Percentiles rank a stretch among this genome's conserved stretches.
Evolutionary conservation across 2,329 filamentous ascomycete genomes (phyloP).

Genomic region (Verticillium dahliae): DNA sequence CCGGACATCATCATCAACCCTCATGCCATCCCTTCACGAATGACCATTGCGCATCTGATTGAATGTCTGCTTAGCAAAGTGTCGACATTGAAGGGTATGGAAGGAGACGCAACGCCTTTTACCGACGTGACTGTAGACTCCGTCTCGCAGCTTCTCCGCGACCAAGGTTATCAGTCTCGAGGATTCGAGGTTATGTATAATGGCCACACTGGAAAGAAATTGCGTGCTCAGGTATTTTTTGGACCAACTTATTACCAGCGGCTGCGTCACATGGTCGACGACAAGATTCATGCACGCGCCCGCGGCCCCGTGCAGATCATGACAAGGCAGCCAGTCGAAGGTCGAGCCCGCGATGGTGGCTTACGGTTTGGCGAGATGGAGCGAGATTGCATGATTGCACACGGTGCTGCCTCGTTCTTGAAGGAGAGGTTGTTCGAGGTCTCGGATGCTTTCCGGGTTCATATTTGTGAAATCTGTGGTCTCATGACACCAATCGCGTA

Average conservation of each 20-base stretch:
- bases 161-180: conserved; percentile 91
- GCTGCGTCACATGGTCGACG: conserved; percentile 98
- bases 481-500: conserved; percentile 99
- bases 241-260: conserved; percentile 99
- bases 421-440: conserved; percentile 98
- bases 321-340: conserved; percentile 94
- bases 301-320: conserved; percentile 95
- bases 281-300: conserved; percentile 99
- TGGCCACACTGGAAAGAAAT: conserved; percentile 90
- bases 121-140: conserved; percentile 96
- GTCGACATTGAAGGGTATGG: conserved; percentile 83
- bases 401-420: conserved; percentile 91
- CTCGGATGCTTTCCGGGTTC: conserved; percentile 94
- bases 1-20: conserved; percentile 99
- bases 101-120: conserved; percentile 96
- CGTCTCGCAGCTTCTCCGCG: conserved; percentile 77
- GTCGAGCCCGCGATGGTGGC: conserved; percentile 95
- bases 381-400: conserved; percentile 99
- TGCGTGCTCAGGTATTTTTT: conserved; percentile 91
- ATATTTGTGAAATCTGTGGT: conserved; percentile 97
- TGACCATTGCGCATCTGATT: conserved; percentile 99
- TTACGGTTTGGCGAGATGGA: conserved; percentile 99
- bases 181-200: conserved; percentile 99
- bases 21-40: conserved; percentile 98
- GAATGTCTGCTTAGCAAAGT: conserved; percentile 98